phyloP scores from a whole-genome alignment of 306 rosid species.

The Purshia tridentata region DNA sequence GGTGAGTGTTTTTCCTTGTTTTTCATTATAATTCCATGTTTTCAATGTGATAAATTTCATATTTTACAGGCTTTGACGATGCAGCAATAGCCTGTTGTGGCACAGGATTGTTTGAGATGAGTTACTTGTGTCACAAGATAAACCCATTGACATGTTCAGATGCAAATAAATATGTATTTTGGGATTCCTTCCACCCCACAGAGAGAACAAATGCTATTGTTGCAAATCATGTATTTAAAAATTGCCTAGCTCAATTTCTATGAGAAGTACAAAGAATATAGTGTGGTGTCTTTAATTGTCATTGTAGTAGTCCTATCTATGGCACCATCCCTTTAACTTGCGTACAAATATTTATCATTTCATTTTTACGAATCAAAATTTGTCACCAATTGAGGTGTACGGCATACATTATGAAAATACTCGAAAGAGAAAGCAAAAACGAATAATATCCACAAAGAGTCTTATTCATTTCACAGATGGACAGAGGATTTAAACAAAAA shows the following conservation, averaged over 20 bases:
- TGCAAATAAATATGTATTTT: constrained; percentile 53
- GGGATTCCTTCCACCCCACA: constrained; percentile 65
- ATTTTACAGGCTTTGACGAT: constrained; percentile 43
- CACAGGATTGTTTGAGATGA: constrained; percentile 46
- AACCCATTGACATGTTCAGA: constrained; percentile 51
- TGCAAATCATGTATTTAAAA: constrained; percentile 38
- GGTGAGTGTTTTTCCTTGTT: constrained; percentile 28
- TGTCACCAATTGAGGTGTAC: not conserved
- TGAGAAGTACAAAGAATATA: not conserved
- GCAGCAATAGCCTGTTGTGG: constrained; percentile 48
- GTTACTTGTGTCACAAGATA: constrained; percentile 38
- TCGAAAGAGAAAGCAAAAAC: not conserved
- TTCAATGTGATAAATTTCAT: not conserved
- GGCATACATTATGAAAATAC: not conserved
- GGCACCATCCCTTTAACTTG: not conserved
- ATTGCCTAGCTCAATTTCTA: constrained; percentile 35
- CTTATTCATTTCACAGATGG: not conserved
- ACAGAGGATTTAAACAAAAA: not conserved
- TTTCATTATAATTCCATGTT: not conserved
- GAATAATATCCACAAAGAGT: not conserved
- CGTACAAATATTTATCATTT: not conserved
- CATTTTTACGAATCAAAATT: not conserved
- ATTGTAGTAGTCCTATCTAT: not conserved
- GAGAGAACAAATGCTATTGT: constrained; percentile 47
- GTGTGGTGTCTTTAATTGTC: not conserved